These are phyloP conservation scores for Hericium erinaceus DNA, from an alignment of 768 basidiomycete genomes.

Conservation along the genomic window DNA sequence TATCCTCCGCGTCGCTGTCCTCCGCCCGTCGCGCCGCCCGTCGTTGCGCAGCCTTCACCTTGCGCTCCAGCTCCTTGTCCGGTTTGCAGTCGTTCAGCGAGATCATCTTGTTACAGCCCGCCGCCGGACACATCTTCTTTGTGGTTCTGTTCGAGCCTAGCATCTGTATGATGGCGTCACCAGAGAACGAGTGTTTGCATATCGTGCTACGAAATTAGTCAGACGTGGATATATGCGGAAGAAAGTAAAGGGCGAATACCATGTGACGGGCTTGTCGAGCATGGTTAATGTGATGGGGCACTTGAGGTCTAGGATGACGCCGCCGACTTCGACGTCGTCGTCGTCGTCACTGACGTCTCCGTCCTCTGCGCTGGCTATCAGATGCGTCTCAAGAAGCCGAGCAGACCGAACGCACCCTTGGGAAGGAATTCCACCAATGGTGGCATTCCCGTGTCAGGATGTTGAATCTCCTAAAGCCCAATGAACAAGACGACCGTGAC, in stretches of 20 bases:
- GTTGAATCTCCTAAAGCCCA: slow-evolving; percentile 49
- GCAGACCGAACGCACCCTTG: slow-evolving; percentile 38
- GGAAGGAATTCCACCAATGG: slow-evolving; percentile 67
- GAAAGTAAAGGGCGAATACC: slow-evolving; percentile 39
- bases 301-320: slow-evolving; percentile 71
- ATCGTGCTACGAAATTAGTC: slow-evolving; percentile 38
- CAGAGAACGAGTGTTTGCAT: slow-evolving; percentile 76
- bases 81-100: slow-evolving; percentile 38
- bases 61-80: slow-evolving; percentile 53
- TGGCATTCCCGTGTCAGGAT: slow-evolving; percentile 63
- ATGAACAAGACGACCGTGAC: background rate
- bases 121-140: slow-evolving; percentile 49
- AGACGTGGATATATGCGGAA: slow-evolving; percentile 1
- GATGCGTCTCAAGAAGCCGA: background rate
- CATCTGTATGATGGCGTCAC: slow-evolving; percentile 55
- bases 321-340: slow-evolving; percentile 84
- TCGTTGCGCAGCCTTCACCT: slow-evolving; percentile 49
- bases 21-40: slow-evolving; percentile 35
- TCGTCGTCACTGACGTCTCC: slow-evolving; percentile 79
- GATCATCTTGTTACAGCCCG: slow-evolving; percentile 61
- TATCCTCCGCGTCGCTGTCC: slow-evolving; percentile 33
- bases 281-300: slow-evolving; percentile 71
- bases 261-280: slow-evolving; percentile 69
- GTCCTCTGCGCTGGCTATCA: slow-evolving; percentile 43
- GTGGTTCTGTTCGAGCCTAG: slow-evolving; percentile 30